Base-by-base conservation (phyloP, 202 grass and related monocot genomes). In the Zizania palustris region DNA sequence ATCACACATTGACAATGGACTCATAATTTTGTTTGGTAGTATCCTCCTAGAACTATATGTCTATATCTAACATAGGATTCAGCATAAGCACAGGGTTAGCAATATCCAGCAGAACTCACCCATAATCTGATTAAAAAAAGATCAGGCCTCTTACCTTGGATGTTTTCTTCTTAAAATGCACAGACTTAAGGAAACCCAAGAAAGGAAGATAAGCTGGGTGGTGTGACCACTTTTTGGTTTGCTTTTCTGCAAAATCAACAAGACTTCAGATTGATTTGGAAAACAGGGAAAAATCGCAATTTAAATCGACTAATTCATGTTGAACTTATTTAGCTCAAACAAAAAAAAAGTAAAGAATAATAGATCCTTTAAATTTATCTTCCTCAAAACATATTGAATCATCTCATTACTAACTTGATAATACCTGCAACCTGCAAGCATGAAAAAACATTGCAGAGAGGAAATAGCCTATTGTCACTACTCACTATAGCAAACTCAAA, bases 141-240 rank as follows among this genome's bases (percentile, higher is more conserved):
- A 69, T 74, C 38, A 20, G 22, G 22, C 15, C 73, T 81, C 86
- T 85, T 75, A 65, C 74, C 68, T 87, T 84, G 65, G 44, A 81
- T 63, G 57, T n/a, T 83, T 91, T 91, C 69, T 81, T 91, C 88
- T 74, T 86, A 55, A 88, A 84, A 67, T 74, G 45, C 42, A 84
- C 71, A 48, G 72, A 77, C 69, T 89, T 93, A 65, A 91, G 72
- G 33, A 88, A 80, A 33, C 88, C 84, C 72, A 90, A 71, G 65
- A 97, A 89, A 80, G 88, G 75, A 65, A 87, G 39, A 88, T 83
- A 81, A 73, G 79, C 39, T 13, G 68, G 75, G 85, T 16, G 34
- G 18, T 51, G 36, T 18, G 11, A 49, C 55, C 54, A 42, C 76
- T 73, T 90, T 8, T 64, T 46, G 68, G 73, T 93, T 67, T 39